Evolutionary conservation across 2,329 filamentous ascomycete genomes (phyloP), one percentile per base, ranked within the genome.

Genomic region (Pseudohalonectria lignicola): DNA sequence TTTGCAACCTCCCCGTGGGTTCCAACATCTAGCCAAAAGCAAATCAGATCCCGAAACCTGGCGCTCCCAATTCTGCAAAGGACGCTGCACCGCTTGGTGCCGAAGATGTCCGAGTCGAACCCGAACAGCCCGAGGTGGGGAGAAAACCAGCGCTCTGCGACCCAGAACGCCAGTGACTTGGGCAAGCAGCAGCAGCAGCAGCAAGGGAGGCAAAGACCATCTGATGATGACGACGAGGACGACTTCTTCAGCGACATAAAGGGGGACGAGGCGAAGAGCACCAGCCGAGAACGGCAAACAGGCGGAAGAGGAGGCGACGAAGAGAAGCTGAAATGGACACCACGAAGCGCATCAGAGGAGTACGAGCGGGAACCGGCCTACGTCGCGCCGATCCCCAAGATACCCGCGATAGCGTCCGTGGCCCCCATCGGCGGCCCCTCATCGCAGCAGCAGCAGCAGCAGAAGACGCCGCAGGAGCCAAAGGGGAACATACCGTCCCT

Each of bases 311-410:
- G 12, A 11, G 8, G 15, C 15, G 35, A 37, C 17, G 35, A 23
- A 11, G 20, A 37, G 17, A 11, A 37, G 19, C 25, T 21, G 11
- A 28, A 37, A 20, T n/a, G n/a, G n/a, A n/a, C n/a, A 26, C 23
- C 23, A 7, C 23, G 17, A 16, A 37, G 28, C 35, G 35, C 18
- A 11, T n/a, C 13, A 10, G 35, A 37, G 13, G 35, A 23, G 6
- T 31, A 37, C 28, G 10, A 37, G 19, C 25, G 28, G 11, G 35
- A 37, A 20, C 56, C 59, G 4, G 53, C 61, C 25, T 60, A 59
- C 43, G 55, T 64, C n/a, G 47, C 57, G 5, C 61, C 62, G 1
- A 64, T 65, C 35, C 55, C 56, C 3, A 57, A 54, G 30, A 63
- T 56, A 20, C 45, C 45, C 2, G 41, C 41, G 26, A 51, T 56